phyloP scores from a whole-genome alignment of 2,329 filamentous ascomycete species.

The Fusarium nygamai region DNA sequence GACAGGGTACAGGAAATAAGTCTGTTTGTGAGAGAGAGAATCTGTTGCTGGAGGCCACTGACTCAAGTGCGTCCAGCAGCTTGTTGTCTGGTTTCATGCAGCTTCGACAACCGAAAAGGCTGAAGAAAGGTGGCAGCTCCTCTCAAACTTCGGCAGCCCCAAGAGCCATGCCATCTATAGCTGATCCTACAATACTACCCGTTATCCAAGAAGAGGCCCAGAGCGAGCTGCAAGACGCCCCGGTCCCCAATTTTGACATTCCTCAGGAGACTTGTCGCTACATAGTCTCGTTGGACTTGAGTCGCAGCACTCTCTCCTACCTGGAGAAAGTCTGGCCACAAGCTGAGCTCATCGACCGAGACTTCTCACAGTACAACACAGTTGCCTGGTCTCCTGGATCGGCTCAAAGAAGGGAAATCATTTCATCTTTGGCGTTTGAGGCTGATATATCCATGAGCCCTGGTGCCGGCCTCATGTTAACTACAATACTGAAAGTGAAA shows the following conservation, averaged over 20 bases:
- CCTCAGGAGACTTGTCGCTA: conserved; percentile 45
- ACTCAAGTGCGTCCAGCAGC: conserved; percentile 39
- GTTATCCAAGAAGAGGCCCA: background rate
- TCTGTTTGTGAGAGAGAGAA: background rate
- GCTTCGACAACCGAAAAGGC: conserved; percentile 44
- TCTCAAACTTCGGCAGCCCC: background rate
- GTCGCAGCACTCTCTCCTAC: conserved; percentile 58
- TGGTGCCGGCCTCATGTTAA: conserved; percentile 73
- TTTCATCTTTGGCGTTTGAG: conserved; percentile 60
- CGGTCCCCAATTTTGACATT: conserved; percentile 24
- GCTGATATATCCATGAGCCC: conserved; percentile 80
- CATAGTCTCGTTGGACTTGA: conserved; percentile 62
- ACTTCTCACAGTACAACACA: conserved; percentile 58
- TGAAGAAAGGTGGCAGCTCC: conserved; percentile 4
- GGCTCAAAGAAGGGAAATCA: conserved; percentile 40
- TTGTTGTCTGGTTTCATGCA: conserved; percentile 48
- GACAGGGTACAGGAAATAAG: conserved; percentile 1
- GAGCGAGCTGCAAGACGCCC: background rate
- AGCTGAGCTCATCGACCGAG: conserved; percentile 68
- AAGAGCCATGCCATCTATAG: background rate
- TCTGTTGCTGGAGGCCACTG: conserved; percentile 25
- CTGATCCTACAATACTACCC: background rate
- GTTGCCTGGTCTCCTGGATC: conserved; percentile 46
- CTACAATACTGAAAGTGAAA: conserved; percentile 75
- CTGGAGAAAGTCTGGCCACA: conserved; percentile 60